Conservation (phyloP, 371 early-diverging fungal species). For the Mortierella sp. region DNA sequence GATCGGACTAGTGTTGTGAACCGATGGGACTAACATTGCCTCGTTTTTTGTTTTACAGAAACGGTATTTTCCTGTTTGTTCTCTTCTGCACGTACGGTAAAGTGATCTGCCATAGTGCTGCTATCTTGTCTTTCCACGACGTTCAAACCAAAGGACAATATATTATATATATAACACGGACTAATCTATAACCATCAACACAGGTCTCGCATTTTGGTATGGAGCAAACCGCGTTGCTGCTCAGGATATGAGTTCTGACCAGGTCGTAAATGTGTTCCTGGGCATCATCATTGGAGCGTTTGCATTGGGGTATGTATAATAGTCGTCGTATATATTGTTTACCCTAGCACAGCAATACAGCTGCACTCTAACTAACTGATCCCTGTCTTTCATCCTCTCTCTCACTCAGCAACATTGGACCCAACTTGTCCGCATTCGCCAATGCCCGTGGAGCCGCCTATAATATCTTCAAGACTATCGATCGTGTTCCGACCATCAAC, state of each 20-base stretch:
- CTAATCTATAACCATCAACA: no score
- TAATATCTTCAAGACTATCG: constrained; percentile 79
- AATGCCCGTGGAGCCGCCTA: constrained; percentile 72
- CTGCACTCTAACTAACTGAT: constrained; percentile 39
- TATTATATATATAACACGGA: no score
- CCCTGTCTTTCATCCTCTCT: neutral
- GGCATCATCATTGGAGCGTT: constrained; percentile 64
- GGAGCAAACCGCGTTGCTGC: constrained; percentile 62
- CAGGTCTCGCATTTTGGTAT: constrained; percentile 74
- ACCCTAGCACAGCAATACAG: no score
- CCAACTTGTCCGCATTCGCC: constrained; percentile 58
- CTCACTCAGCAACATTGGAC: constrained; percentile 23
- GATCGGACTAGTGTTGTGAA: no score
- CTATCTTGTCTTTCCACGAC: no score
- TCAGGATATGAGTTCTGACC: constrained; percentile 54
- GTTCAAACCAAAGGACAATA: no score
- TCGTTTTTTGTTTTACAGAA: neutral
- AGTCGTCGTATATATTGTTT: no score
- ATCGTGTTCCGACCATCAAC: constrained; percentile 74
- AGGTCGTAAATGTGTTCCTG: constrained; percentile 67
- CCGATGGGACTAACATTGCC: neutral
- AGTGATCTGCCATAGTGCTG: no score
- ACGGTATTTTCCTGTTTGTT: constrained; percentile 53
- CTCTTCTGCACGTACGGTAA: constrained; percentile 59
- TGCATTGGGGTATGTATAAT: constrained; percentile 33